Conservation (phyloP, 768 basidiomycete species). For the Calocybe indica region DNA sequence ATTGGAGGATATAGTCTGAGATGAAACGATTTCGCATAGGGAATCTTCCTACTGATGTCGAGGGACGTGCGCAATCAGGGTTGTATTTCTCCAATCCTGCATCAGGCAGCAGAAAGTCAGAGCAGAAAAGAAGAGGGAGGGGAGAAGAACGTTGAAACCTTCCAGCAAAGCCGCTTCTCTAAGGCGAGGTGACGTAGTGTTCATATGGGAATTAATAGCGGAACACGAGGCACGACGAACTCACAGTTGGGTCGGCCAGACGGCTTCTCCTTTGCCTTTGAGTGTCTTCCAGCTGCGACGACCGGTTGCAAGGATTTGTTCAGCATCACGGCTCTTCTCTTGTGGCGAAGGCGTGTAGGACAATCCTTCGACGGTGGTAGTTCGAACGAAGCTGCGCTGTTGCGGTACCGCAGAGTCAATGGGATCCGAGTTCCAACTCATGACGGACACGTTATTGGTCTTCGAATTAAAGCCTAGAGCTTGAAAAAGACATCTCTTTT, state of each 20-base stretch:
- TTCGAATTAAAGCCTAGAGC: too few species aligned
- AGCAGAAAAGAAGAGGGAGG: not conserved
- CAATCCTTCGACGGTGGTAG: constrained; percentile 35
- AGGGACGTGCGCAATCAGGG: constrained; percentile 41
- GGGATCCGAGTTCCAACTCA: too few species aligned
- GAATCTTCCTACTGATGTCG: constrained; percentile 44
- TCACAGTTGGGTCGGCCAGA: constrained; percentile 50
- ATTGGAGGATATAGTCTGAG: constrained; percentile 48
- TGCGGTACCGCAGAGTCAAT: constrained; percentile 4
- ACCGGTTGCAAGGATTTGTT: constrained; percentile 35
- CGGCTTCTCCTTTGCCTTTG: constrained; percentile 45
- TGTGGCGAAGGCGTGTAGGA: constrained; percentile 34
- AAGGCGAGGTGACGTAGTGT: not conserved
- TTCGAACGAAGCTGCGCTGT: constrained; percentile 20
- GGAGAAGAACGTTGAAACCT: constrained; percentile 24
- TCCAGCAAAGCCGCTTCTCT: constrained; percentile 48
- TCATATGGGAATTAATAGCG: not conserved
- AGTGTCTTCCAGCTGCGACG: constrained; percentile 52
- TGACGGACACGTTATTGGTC: too few species aligned
- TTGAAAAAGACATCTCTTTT: too few species aligned
- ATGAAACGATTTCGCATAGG: constrained; percentile 60
- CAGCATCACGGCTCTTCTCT: constrained; percentile 20
- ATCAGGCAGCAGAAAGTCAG: not conserved
- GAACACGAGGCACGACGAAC: constrained; percentile 2
- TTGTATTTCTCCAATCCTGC: constrained; percentile 45